Base-by-base conservation (phyloP, 306 rosid genomes). In the Cicer pinnatifidum region DNA sequence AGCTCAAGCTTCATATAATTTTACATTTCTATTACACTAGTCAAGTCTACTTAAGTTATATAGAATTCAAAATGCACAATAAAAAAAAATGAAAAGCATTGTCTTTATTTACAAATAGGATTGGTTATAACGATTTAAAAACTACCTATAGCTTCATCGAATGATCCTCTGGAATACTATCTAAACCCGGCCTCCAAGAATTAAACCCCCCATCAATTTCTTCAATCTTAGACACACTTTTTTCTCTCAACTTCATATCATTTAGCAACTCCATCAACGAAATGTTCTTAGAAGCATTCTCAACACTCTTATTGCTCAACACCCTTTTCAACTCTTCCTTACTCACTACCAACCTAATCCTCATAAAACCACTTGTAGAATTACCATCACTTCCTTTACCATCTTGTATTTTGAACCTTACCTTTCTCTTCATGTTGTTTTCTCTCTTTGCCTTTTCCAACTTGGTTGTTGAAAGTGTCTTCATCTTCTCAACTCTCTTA, bases 171-270 rank as follows among this genome's bases (percentile, higher is more conserved):
- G 93, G 84, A 82, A 89, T 88, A 67, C 86, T 84, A 70, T 91
- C 93, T 76, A 89, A 83, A 80, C 44, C 80, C 60, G 96, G 96
- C 52, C 78, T 88, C 96, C 93, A 86, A 65, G 77, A 71, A 52
- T 70, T 73, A 0, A 54, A 50, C 57, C 58, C 78, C 9, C 52
- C 79, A 43, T 33, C 71, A 65, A 33, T 44, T 23, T 63, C 72
- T 64, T 63, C 84, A 39, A 19, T 50, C 44, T 75, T 70, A 43
- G 61, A 72, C 72, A 79, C 61, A 57, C 63, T 80, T 37, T 82
- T 85, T 8, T 84, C 78, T 69, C 73, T 88, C 78, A 82, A 70
- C 82, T 77, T 85, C 71, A 92, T 67, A 15, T 80, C 85, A 11
- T 62, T 79, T 17, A 89, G 61, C 81, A 89, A 77, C 61, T 89